Base-by-base conservation (phyloP, 2,329 filamentous ascomycete genomes). In the Apiospora kogelbergensis region DNA sequence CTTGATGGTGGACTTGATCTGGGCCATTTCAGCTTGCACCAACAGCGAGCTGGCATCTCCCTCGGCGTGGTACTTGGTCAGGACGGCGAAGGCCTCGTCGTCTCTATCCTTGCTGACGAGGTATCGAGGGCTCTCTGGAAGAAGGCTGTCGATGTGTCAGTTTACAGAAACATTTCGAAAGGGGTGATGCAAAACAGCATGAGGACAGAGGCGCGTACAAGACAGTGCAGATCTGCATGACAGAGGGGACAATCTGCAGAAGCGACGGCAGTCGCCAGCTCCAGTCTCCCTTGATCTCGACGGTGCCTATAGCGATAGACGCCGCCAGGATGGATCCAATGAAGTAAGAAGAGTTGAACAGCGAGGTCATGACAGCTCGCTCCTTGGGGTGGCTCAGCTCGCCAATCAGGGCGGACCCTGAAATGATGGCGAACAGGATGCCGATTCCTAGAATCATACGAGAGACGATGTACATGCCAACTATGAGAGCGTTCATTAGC, bases 81-180 rank as follows among this genome's bases (percentile, higher is more conserved):
- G 74, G 26, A 87, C 83, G 1, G 77, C 76, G 20, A 80, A 82
- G 0, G 88, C 88, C 72, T 88, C 80, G 6, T 86, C 82, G 1
- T 76, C 70, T 26, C 81, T 80, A 41, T 86, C 86, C 70, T 86
- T 82, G 44, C 83, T 82, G 57, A 89, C 81, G 37, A 89, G 76
- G 84, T 84, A 90, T 45, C 89, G 83, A 1, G 89, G 89, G 0
- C 84, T 88, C 71, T 91, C 89, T 0, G 89, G 88, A 6, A 88
- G 81, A 66, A 87, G 75, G 57, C 76, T 78, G 11, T 45, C 7
- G 24, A 6, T 11, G 0, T 40, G 26, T 57, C 2, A 30, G 22
- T 37, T 11, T 42, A 2, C 10, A n/a, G 13, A 17, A 11, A n/a
- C 20, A 17, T 15, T 37, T 9, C 37, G n/a, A 33, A 64, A 13